Base-by-base conservation (phyloP, 768 basidiomycete genomes). In the Rhizopogon vulgaris region DNA sequence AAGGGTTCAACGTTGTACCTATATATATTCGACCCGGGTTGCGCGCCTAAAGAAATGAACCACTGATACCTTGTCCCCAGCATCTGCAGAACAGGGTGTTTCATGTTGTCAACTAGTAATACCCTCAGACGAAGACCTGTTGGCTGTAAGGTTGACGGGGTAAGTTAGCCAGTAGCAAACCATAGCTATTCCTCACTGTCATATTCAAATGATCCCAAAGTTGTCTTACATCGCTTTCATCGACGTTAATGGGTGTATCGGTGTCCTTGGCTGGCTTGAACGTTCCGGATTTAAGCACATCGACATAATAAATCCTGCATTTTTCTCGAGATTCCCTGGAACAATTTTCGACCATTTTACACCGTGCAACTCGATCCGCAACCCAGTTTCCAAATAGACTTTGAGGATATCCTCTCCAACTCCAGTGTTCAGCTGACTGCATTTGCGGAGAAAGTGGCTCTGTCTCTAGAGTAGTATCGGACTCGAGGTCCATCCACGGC, bases 1-100 rank as follows among this genome's bases (percentile, higher is more conserved):
- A 79, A 79, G 0, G 78, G 79, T 56, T 79, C 78, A 50, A 80
- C 70, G 53, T 74, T 73, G 51, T 74, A 78, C 56, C 78, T 60
- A 28, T 25, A 12, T 14, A 41, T 10, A 24, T 11, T 25, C 14
- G 17, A 25, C n/a, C 22, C 25, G 6, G 51, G 17, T 12, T 4
- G 9, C 25, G 17, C 24, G 9, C 6, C 24, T 6, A 18, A 17
- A 17, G 30, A 17, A 38, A 30, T 9, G 25, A 12, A 27, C 8
- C 2, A 47, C 48, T 36, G 67, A 52, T 50, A 79, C 79, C 65
- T 76, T 48, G 77, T 70, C 15, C 80, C 77, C 7, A 79, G 67
- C 70, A 78, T 77, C 53, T 75, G 74, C 32, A 80, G 62, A 2
- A 76, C 70, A 14, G 76, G 72, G 2, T 77, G 77, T 0, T 71